Evolutionary conservation across 2,329 filamentous ascomycete genomes (phyloP).

Genomic region (Albifimbria verrucaria): DNA sequence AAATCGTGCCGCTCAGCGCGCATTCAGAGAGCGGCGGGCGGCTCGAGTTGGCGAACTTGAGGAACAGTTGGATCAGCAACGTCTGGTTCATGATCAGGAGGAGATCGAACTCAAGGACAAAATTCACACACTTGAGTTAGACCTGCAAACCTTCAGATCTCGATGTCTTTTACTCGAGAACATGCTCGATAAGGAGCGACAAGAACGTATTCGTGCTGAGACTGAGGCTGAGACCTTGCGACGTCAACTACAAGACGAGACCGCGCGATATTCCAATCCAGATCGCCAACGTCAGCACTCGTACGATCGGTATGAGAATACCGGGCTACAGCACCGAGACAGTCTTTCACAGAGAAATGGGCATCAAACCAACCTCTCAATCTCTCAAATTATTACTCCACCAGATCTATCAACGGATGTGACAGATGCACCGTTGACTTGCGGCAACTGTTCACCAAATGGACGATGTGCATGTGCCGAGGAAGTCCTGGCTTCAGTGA

Average conservation of each 20-base stretch:
- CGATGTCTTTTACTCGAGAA: constrained; percentile 62
- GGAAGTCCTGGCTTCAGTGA: constrained; percentile 50
- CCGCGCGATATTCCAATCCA: constrained; percentile 21
- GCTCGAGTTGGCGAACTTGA: constrained; percentile 77
- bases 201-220: constrained; percentile 42
- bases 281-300: constrained; percentile 21
- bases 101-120: constrained; percentile 57
- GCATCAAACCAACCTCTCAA: constrained; percentile 41
- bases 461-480: constrained; percentile 58
- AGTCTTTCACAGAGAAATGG: constrained; percentile 27
- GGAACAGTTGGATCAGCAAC: constrained; percentile 61
- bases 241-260: constrained; percentile 24
- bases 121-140: constrained; percentile 57
- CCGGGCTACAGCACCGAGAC: constrained; percentile 19
- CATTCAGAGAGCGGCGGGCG: constrained; percentile 83
- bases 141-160: constrained; percentile 63
- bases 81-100: constrained; percentile 52
- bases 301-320: constrained; percentile 24
- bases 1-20: constrained; percentile 87
- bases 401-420: constrained; percentile 36
- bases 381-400: constrained; percentile 56
- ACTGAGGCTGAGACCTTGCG: constrained; percentile 34
- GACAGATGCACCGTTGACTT: constrained; percentile 39
- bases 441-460: constrained; percentile 53
- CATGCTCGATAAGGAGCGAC: constrained; percentile 57